phyloP scores from a whole-genome alignment of 306 rosid genomes.

The Quercus rubra region DNA sequence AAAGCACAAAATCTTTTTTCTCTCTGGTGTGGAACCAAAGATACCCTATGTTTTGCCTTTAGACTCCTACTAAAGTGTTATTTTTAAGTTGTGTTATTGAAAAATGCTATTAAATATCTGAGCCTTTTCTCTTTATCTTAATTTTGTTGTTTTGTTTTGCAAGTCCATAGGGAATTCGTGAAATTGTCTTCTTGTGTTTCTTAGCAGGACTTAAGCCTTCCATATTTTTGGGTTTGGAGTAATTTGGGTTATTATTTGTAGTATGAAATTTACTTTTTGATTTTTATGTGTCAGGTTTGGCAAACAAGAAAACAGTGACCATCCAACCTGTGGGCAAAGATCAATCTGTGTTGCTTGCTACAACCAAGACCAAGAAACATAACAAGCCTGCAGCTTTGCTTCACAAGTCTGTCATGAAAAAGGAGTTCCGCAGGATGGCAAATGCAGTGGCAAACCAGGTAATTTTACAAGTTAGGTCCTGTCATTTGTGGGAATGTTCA shows the following conservation, averaged over 20 bases:
- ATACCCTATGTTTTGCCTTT: not conserved
- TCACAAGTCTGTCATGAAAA: slow-evolving; percentile 87
- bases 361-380: slow-evolving; percentile 86
- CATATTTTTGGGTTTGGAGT: not conserved
- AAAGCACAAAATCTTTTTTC: not conserved
- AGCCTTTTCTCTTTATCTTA: not conserved
- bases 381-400: slow-evolving; percentile 76
- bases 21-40: not conserved
- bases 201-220: too few relatives aligned
- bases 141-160: not conserved
- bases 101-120: not conserved
- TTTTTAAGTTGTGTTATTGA: too few relatives aligned
- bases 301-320: slow-evolving; percentile 91
- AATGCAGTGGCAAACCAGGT: slow-evolving; percentile 85
- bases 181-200: not conserved
- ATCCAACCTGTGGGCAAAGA: slow-evolving; percentile 72
- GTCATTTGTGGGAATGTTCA: not conserved
- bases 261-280: not conserved
- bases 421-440: slow-evolving; percentile 84
- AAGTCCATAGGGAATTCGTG: not conserved
- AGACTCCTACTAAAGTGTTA: not conserved
- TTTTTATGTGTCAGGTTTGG: slow-evolving; percentile 58
- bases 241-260: not conserved
- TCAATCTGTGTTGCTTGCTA: slow-evolving; percentile 73
- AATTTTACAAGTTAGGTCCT: not conserved